Evolutionary conservation across 345 rosid species (phyloP).

Genomic region (Populus pruinosa): DNA sequence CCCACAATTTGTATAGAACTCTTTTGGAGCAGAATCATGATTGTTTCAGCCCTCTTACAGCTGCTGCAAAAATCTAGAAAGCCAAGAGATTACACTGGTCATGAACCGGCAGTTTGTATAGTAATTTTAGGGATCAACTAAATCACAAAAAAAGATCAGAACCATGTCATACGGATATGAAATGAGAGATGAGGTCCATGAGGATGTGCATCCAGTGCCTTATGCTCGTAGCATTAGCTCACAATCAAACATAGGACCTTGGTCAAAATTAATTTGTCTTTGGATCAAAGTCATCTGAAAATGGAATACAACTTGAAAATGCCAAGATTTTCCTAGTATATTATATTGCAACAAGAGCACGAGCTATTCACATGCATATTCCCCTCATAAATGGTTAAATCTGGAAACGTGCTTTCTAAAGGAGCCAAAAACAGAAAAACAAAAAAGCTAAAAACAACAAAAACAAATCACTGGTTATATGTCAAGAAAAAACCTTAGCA

Average conservation of each 20-base stretch:
- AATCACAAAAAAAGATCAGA: not conserved
- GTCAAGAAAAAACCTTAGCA: constrained; percentile 32
- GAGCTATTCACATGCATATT: not conserved
- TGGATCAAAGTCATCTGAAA: not conserved
- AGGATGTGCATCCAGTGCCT: not conserved
- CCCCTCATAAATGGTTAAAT: not conserved
- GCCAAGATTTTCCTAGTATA: not conserved
- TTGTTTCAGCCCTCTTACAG: constrained; percentile 38
- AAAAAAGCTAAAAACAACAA: not conserved
- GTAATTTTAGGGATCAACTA: not conserved
- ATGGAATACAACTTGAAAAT: not conserved
- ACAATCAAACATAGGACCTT: not conserved
- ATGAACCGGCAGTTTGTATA: not conserved
- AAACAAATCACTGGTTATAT: not conserved
- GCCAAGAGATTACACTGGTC: not conserved
- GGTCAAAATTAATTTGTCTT: not conserved
- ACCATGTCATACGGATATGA: not conserved
- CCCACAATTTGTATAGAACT: not conserved
- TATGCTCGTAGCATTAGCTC: not conserved
- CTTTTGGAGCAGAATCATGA: not conserved
- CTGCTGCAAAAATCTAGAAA: constrained; percentile 45
- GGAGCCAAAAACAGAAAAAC: not conserved
- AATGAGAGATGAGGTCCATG: not conserved
- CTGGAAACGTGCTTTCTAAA: not conserved
- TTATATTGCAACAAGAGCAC: not conserved